phyloP scores from a whole-genome alignment of 441 rosid genomes.

The Corymbia citriodora region DNA sequence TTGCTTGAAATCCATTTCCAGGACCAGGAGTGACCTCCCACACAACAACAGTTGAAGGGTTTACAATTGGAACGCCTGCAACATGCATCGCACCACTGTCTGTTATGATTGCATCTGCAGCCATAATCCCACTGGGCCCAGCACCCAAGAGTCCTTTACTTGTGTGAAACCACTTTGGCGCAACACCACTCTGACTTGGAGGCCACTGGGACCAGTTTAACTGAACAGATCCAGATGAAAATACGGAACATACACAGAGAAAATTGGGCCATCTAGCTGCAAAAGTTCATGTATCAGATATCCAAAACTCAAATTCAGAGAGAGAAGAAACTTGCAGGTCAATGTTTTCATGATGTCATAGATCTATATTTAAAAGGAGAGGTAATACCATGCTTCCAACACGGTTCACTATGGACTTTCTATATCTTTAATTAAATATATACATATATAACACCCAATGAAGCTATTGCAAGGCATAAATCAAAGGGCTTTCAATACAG shows the following conservation, averaged over 20 bases:
- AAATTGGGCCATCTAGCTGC: slow-evolving; percentile 99
- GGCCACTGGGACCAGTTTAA: slow-evolving; percentile 99
- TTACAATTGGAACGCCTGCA: slow-evolving; percentile 99
- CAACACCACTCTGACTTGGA: slow-evolving; percentile 62
- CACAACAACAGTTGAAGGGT: slow-evolving; percentile 98
- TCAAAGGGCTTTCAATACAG: background rate
- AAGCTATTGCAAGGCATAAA: background rate
- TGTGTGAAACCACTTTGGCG: slow-evolving; percentile 87
- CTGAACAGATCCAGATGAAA: slow-evolving; percentile 97
- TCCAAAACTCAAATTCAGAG: background rate
- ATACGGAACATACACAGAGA: slow-evolving; percentile 96
- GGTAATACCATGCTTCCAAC: background rate
- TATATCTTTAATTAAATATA: background rate
- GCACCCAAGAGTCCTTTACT: slow-evolving; percentile 99
- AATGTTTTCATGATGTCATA: background rate
- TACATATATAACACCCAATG: background rate
- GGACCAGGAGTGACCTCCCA: slow-evolving; percentile 99
- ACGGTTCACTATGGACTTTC: background rate
- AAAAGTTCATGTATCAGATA: slow-evolving; percentile 8
- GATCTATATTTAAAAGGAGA: background rate
- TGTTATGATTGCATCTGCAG: slow-evolving; percentile 98
- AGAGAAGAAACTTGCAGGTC: background rate
- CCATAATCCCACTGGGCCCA: slow-evolving; percentile 99
- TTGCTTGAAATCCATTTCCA: slow-evolving; percentile 86
- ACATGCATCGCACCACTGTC: slow-evolving; percentile 99